Evolutionary conservation across 306 rosid genomes (phyloP).

Genomic region (Senna siamea): DNA sequence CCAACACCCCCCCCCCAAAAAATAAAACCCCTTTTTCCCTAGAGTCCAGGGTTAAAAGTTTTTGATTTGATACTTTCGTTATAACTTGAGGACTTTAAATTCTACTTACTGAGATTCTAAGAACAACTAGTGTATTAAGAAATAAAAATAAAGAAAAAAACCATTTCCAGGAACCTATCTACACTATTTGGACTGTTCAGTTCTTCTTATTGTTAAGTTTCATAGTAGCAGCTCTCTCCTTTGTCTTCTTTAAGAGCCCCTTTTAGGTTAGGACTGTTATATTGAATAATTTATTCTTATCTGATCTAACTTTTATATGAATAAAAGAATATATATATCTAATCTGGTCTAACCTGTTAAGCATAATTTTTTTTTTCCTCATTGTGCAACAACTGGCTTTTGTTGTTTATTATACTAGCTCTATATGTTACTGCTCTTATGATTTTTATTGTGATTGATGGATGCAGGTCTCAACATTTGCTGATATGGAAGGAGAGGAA

Average conservation of each 20-base stretch:
- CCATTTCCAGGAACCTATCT: neutral
- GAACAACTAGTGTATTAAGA: too few relatives aligned
- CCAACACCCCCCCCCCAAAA: too few relatives aligned
- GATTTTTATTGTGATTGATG: slow-evolving; percentile 29
- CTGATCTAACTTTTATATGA: too few relatives aligned
- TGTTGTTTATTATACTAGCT: neutral
- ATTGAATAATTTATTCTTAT: neutral
- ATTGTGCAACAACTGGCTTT: neutral
- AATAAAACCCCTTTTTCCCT: neutral
- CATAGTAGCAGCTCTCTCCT: neutral
- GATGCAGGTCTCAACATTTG: slow-evolving; percentile 85
- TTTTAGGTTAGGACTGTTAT: neutral
- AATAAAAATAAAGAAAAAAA: neutral
- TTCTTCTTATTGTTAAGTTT: neutral
- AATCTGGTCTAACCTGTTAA: too few relatives aligned
- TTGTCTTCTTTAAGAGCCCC: neutral
- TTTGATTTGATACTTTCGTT: too few relatives aligned
- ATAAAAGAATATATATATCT: too few relatives aligned
- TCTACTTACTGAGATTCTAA: too few relatives aligned
- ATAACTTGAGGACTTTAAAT: too few relatives aligned
- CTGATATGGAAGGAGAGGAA: slow-evolving; percentile 99
- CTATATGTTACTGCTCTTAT: slow-evolving; percentile 10
- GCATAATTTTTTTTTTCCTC: too few relatives aligned
- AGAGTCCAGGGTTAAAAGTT: neutral
- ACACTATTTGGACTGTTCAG: neutral